Evolutionary conservation across 805 yeast species (phyloP), one percentile per base, ranked within the genome.

Genomic region (Zygosaccharomyces lentus): DNA sequence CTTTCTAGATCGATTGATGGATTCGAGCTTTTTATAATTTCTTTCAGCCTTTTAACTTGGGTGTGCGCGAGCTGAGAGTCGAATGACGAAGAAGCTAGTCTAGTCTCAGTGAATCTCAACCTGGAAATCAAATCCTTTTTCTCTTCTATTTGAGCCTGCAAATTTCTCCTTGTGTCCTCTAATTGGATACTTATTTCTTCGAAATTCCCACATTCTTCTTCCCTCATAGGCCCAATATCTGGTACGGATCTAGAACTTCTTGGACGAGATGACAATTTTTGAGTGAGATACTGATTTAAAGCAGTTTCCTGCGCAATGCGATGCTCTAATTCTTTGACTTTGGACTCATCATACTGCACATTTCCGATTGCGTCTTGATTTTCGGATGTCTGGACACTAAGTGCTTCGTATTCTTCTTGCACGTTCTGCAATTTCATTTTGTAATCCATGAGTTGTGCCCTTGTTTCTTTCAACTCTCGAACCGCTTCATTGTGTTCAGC

Each of bases 81-180:
- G 50, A 77, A 77, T 6, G 81, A 72, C 41, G 80, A 82, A n/a
- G 82, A 72, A 2, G 84, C 82, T n/a, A 81, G 60, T 54, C 86
- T 73, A 1, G 82, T 76, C 52, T 82, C 84, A 10, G 85, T 63
- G 54, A 83, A 66, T 26, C 74, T 72, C 42, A 82, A 57, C 48
- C 83, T 87, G 37, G 83, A 80, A 19, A 71, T 66, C 36, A 82
- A 60, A 65, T 75, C 61, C 55, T 70, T 61, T 37, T 68, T 70
- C 16, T 66, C 71, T 25, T 66, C 67, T 8, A 65, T 55, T 54
- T 78, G 81, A 30, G 69, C 74, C 36, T 77, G 68, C 43, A 80
- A 54, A 2, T 68, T 57, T 8, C 79, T 80, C 48, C 72, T 67
- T 16, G 69, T 71, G 47, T 80, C 84, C 48, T 78, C 75, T 17